phyloP scores from a whole-genome alignment of 768 basidiomycete genomes.

The Mycena leptocephala region DNA sequence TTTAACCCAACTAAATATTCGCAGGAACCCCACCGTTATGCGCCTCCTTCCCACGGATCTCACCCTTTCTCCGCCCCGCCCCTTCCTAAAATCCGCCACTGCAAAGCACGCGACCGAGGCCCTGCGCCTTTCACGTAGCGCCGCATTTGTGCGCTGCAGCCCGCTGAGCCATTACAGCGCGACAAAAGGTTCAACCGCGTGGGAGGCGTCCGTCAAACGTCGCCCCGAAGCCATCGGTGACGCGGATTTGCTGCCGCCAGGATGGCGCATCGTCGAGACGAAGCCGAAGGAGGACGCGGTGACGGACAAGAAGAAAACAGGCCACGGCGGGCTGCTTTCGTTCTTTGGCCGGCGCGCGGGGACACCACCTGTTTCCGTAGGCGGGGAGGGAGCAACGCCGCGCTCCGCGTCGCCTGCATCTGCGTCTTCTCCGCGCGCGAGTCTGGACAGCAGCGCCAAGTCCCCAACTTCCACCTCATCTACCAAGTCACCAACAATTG shows the following conservation, averaged over 20 bases:
- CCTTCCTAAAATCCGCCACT: conserved; percentile 70
- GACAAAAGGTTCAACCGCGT: conserved; percentile 82
- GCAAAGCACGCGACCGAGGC: conserved; percentile 74
- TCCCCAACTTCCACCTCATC: conserved; percentile 36
- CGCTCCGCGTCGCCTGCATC: conserved; percentile 36
- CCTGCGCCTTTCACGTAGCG: conserved; percentile 76
- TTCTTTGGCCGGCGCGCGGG: conserved; percentile 74
- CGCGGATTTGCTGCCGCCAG: conserved; percentile 70
- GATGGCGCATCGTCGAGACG: conserved; percentile 79
- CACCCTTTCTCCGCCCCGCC: conserved; percentile 63
- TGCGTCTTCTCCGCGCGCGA: conserved; percentile 41
- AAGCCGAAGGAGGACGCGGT: conserved; percentile 57
- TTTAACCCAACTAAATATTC: not conserved
- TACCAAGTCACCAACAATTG: conserved; percentile 30
- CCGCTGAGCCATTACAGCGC: conserved; percentile 81
- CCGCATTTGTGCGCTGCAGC: conserved; percentile 67
- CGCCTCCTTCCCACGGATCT: conserved; percentile 68
- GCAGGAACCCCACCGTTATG: conserved; percentile 58
- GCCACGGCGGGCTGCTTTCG: conserved; percentile 73
- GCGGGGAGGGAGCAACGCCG: conserved; percentile 40
- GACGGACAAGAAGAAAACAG: conserved; percentile 68
- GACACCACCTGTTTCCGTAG: conserved; percentile 40
- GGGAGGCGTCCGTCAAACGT: conserved; percentile 80
- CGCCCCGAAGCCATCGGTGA: conserved; percentile 65
- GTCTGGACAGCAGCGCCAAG: conserved; percentile 45